Evolutionary conservation across 2,329 filamentous ascomycete genomes (phyloP).

Genomic region (Cordyceps cateniannulata): DNA sequence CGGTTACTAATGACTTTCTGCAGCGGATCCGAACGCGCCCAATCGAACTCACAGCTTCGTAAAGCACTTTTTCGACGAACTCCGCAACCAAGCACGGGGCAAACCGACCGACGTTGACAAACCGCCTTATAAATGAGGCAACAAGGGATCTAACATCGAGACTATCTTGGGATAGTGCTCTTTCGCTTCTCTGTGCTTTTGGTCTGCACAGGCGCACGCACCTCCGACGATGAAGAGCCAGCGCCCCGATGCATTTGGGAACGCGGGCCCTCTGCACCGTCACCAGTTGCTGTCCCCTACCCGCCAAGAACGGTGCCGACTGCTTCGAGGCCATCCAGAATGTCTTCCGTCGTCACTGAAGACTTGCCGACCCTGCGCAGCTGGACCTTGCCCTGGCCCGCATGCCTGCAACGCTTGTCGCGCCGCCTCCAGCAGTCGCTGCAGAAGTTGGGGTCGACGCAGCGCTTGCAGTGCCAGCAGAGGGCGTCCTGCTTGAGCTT

Average conservation of each 20-base stretch:
- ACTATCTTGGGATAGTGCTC: not conserved
- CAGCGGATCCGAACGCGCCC: slow-evolving; percentile 27
- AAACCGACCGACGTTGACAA: slow-evolving; percentile 33
- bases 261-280: not conserved
- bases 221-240: not conserved
- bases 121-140: slow-evolving; percentile 21
- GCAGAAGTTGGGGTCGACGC: slow-evolving; percentile 17
- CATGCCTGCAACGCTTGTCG: slow-evolving; percentile 17
- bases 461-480: slow-evolving; percentile 18
- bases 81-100: slow-evolving; percentile 43
- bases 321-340: slow-evolving; percentile 1
- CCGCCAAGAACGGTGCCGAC: not conserved
- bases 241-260: not conserved
- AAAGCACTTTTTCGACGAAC: slow-evolving; percentile 43
- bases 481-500: slow-evolving; percentile 15
- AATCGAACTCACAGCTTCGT: slow-evolving; percentile 30
- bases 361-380: slow-evolving; percentile 16
- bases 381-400: slow-evolving; percentile 12
- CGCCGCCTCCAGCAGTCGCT: slow-evolving; percentile 15
- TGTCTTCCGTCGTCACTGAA: not conserved
- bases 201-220: not conserved
- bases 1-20: not conserved
- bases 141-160: not conserved
- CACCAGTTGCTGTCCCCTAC: not conserved
- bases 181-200: not conserved